These are phyloP conservation scores for Corylus avellana DNA, from an alignment of 306 rosid species.

Conservation along the genomic window DNA sequence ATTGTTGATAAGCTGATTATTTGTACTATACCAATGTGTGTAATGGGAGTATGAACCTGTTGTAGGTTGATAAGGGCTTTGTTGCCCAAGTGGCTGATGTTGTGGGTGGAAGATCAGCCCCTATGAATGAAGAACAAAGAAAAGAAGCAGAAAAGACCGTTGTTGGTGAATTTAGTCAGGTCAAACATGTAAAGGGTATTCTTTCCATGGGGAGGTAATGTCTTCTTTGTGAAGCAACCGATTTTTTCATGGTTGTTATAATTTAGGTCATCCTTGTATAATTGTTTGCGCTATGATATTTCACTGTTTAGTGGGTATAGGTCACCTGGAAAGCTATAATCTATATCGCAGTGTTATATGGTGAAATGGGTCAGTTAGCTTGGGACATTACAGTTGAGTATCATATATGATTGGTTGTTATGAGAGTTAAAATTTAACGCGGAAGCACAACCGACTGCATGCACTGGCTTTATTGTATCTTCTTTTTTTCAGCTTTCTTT, in stretches of 20 bases:
- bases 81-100: conserved; percentile 98
- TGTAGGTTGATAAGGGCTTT: conserved; percentile 87
- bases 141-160: conserved; percentile 65
- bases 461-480: neutral
- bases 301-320: neutral
- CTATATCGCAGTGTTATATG: neutral
- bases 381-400: neutral
- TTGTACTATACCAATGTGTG: conserved; percentile 17
- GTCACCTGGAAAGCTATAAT: neutral
- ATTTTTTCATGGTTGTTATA: neutral
- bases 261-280: neutral
- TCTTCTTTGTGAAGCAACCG: conserved; percentile 11
- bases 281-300: neutral
- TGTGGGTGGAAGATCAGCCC: conserved; percentile 66
- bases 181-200: conserved; percentile 91
- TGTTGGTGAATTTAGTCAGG: conserved; percentile 82
- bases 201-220: conserved; percentile 96
- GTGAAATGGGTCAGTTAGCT: neutral
- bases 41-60: conserved; percentile 24
- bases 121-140: conserved; percentile 83
- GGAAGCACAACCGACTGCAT: neutral
- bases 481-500: neutral
- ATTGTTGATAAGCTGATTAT: neutral
- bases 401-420: neutral
- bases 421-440: neutral